phyloP scores from a whole-genome alignment of 1,139 yeast genomes.

The Blastobotrys malaysiensis region DNA sequence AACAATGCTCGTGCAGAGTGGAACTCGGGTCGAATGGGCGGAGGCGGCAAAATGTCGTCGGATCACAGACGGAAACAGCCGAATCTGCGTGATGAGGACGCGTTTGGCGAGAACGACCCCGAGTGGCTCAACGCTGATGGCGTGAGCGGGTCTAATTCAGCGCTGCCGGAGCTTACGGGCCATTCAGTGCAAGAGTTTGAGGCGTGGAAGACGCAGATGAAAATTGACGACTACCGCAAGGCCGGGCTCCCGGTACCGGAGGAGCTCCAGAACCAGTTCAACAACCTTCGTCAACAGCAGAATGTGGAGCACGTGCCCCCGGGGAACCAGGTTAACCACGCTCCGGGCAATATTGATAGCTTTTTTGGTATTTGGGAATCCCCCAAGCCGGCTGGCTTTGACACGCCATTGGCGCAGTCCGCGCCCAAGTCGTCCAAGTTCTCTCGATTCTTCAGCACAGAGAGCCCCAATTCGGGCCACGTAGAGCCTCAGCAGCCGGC shows the following conservation, averaged over 20 bases:
- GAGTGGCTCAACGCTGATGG: neutral
- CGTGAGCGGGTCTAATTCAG: neutral
- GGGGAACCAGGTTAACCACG: neutral
- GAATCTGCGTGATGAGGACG: neutral
- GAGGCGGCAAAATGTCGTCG: neutral
- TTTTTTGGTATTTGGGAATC: constrained; percentile 2
- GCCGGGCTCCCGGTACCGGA: constrained; percentile 17
- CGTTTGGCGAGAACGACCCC: neutral
- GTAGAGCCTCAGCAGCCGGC: too few relatives aligned
- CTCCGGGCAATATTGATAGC: neutral
- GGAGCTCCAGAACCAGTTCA: neutral
- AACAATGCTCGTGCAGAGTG: neutral
- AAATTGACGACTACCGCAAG: constrained; percentile 23
- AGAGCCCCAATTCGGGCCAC: constrained; percentile 1
- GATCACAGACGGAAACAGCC: neutral
- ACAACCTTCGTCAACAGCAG: neutral
- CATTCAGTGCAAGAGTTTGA: constrained; percentile 29
- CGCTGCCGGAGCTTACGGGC: constrained; percentile 3
- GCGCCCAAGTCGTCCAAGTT: constrained; percentile 21
- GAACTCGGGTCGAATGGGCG: neutral
- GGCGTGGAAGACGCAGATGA: constrained; percentile 29
- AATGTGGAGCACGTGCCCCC: neutral
- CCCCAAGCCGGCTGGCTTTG: constrained; percentile 4
- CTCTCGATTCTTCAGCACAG: constrained; percentile 23
- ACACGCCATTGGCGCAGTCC: constrained; percentile 5